Percentiles rank a stretch among this genome's conserved stretches.
Conservation (phyloP, 495 filamentous ascomycete species). For the Daldinia loculata region DNA sequence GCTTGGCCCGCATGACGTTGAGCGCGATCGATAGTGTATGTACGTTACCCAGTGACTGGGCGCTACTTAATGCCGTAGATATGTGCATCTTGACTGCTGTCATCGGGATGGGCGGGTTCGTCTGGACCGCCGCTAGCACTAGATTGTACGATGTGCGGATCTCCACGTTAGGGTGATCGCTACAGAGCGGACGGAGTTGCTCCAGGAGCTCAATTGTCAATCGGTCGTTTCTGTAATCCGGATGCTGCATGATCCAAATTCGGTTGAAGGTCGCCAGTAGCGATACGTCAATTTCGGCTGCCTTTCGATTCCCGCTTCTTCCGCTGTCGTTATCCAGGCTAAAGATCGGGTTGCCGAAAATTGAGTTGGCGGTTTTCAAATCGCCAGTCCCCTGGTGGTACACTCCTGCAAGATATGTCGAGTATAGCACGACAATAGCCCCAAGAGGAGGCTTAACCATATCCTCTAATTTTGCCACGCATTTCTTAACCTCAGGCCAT, state of each 20-base stretch:
- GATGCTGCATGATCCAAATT: constrained; percentile 80
- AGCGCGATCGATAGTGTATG: constrained; percentile 85
- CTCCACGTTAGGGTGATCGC: constrained; percentile 71
- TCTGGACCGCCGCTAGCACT: constrained; percentile 72
- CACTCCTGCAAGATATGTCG: constrained; percentile 75
- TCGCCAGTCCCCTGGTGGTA: constrained; percentile 82
- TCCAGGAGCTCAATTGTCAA: constrained; percentile 66
- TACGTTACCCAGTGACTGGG: constrained; percentile 67
- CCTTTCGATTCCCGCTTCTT: constrained; percentile 49
- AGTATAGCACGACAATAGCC: constrained; percentile 52
- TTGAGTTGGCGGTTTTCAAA: constrained; percentile 67
- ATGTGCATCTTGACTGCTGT: constrained; percentile 81
- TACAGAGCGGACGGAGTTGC: constrained; percentile 72
- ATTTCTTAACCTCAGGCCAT: constrained; percentile 56
- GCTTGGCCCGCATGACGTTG: constrained; percentile 82
- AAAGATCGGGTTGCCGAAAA: constrained; percentile 71
- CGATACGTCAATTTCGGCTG: constrained; percentile 73
- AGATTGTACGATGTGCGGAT: constrained; percentile 81
- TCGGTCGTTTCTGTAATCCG: constrained; percentile 58
- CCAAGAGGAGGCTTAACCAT: constrained; percentile 46
- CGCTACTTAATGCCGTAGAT: constrained; percentile 62
- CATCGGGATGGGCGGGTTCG: constrained; percentile 63
- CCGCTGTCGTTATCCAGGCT: constrained; percentile 55
- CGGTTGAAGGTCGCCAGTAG: constrained; percentile 83
- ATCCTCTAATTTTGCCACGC: constrained; percentile 50